These are phyloP conservation scores for Solanum paucissectum DNA, from an alignment of 257 asterid genomes.

Conservation along the genomic window DNA sequence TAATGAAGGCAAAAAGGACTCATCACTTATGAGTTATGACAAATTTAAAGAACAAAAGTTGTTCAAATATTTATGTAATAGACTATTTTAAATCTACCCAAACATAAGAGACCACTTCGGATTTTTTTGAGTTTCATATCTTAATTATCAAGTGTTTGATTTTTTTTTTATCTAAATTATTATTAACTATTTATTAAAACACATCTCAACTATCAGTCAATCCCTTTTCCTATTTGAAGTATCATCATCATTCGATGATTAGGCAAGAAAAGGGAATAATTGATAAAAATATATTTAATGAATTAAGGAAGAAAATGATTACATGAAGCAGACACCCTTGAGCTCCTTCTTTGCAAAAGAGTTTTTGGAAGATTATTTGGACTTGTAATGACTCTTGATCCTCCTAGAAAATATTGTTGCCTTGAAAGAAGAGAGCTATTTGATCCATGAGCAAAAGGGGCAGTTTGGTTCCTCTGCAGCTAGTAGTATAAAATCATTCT, in stretches of 20 bases:
- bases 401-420: constrained; percentile 20
- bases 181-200: too few relatives aligned
- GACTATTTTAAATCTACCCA: not conserved
- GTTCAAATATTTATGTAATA: too few relatives aligned
- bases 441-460: constrained; percentile 4
- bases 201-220: too few relatives aligned
- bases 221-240: too few relatives aligned
- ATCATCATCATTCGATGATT: too few relatives aligned
- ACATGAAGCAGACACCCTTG: constrained; percentile 50
- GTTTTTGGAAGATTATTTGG: constrained; percentile 15
- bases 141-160: too few relatives aligned
- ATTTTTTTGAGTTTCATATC: too few relatives aligned
- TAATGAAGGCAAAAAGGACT: too few relatives aligned
- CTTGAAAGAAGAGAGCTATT: constrained; percentile 7
- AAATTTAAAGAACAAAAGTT: too few relatives aligned
- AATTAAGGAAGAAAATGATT: constrained; percentile 4
- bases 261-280: too few relatives aligned
- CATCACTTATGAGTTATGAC: too few relatives aligned
- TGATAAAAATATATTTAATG: not conserved
- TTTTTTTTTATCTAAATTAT: accelerated
- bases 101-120: too few relatives aligned
- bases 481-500: not conserved
- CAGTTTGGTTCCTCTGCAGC: constrained; percentile 24
- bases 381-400: constrained; percentile 15
- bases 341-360: constrained; percentile 13